Percentiles rank a stretch among this genome's conserved stretches.
Evolutionary conservation across 2,329 filamentous ascomycete genomes (phyloP).

Genomic region (Knufia petricola): DNA sequence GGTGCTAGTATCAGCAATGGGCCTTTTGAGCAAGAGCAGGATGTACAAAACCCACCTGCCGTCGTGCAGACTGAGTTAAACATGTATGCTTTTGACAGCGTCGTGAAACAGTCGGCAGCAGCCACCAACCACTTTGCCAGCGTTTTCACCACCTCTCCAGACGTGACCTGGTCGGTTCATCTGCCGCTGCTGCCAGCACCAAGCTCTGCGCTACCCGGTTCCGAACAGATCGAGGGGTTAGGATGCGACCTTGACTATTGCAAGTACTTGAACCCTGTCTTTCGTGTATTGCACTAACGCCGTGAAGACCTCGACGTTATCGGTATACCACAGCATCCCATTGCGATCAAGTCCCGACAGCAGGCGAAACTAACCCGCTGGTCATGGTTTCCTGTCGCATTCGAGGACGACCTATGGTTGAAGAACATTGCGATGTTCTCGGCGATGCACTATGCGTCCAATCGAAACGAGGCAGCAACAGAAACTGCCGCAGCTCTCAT

Average conservation of each 20-base stretch:
- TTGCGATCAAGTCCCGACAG: neutral
- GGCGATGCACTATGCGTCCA: constrained; percentile 11
- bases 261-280: neutral
- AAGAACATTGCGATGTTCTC: constrained; percentile 16
- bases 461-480: constrained; percentile 3
- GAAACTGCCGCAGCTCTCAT: constrained; percentile 12
- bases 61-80: too few species aligned
- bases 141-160: neutral
- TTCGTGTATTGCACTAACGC: neutral
- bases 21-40: neutral
- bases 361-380: neutral
- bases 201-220: neutral
- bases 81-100: too few species aligned
- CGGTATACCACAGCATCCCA: neutral
- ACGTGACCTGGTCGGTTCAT: neutral
- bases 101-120: neutral
- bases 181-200: neutral
- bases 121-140: neutral
- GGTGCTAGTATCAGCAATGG: neutral
- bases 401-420: constrained; percentile 15
- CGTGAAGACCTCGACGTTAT: neutral
- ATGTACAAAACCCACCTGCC: too few species aligned
- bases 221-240: neutral
- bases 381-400: constrained; percentile 14
- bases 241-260: neutral